Conservation (phyloP, 208 protist genomes). For the Acanthamoeba culbertsoni region DNA sequence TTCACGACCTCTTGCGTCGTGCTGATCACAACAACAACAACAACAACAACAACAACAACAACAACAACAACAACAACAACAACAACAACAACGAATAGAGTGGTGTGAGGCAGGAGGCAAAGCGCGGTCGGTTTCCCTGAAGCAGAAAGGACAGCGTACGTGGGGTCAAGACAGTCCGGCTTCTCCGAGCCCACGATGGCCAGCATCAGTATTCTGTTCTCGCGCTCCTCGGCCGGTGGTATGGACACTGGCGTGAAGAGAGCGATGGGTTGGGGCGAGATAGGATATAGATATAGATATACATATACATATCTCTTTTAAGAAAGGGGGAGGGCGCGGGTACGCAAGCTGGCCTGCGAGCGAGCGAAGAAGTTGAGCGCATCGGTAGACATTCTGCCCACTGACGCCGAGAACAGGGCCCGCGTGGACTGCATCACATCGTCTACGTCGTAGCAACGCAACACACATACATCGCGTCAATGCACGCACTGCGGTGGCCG, state of each 20-base stretch:
- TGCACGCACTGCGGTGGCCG: too few relatives aligned
- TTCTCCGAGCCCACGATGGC: background rate
- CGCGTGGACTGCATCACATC: constrained; percentile 4
- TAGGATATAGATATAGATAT: background rate
- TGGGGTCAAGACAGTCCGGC: background rate
- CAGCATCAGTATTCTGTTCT: background rate
- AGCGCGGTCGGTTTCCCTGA: too few relatives aligned
- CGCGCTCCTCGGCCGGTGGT: background rate
- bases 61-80: background rate
- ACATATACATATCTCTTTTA: background rate
- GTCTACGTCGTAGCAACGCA: background rate
- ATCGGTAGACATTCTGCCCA: background rate
- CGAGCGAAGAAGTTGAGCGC: background rate
- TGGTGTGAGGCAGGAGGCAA: too few relatives aligned
- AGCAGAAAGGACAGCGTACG: background rate
- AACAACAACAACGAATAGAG: background rate
- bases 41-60: background rate
- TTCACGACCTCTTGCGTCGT: background rate
- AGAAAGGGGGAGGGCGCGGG: background rate
- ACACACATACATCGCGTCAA: too few relatives aligned
- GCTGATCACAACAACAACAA: background rate
- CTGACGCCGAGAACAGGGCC: background rate
- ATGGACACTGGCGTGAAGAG: background rate
- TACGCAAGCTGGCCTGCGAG: background rate
- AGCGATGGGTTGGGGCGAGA: background rate